Evolutionary conservation across 441 rosid genomes (phyloP), one percentile per base, ranked within the genome.

Genomic region (Gossypium aridum): DNA sequence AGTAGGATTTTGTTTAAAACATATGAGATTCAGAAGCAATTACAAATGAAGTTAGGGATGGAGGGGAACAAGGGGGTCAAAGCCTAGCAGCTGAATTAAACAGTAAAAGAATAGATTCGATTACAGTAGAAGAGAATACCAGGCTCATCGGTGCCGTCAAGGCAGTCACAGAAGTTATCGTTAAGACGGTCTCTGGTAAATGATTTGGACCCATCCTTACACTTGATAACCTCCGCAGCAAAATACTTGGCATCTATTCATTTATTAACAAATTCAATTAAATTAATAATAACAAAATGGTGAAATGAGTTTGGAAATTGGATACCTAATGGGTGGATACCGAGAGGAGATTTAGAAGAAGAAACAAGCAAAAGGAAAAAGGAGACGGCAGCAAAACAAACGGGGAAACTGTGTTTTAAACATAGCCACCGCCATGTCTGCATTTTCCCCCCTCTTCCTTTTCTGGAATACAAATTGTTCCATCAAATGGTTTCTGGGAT

Each of bases 141-240:
- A 19, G 98, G 98, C 82, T 93, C 99, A 68, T 93, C 98, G 14
- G 97, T 95, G 43, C 99, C 98, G 39, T 95, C 99, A 70, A 85
- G 61, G 78, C 99, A 95, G 73, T 95, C 98, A 72, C 98, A 93
- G 86, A 86, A 95, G 80, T 93, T 72, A 75, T 95, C 99, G 25
- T 93, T 95, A 75, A 93, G 87, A 78, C 87, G 91, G 74, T 95
- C 94, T 78, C 85, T 86, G 47, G 84, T 37, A 81, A 95, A 91
- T 37, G 88, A 89, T 69, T 87, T 88, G 23, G 93, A 89, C 25
- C 92, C 96, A 75, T 95, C 98, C 85, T 86, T 93, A 85, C 99
- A 95, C 78, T 80, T 88, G 80, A 95, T 95, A 54, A 87, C 75
- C 57, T 87, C 81, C 7, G 88, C 80, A 9, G 79, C 82, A 78